Base-by-base conservation (phyloP, 2,329 filamentous ascomycete genomes). In the Apiospora kogelbergensis region DNA sequence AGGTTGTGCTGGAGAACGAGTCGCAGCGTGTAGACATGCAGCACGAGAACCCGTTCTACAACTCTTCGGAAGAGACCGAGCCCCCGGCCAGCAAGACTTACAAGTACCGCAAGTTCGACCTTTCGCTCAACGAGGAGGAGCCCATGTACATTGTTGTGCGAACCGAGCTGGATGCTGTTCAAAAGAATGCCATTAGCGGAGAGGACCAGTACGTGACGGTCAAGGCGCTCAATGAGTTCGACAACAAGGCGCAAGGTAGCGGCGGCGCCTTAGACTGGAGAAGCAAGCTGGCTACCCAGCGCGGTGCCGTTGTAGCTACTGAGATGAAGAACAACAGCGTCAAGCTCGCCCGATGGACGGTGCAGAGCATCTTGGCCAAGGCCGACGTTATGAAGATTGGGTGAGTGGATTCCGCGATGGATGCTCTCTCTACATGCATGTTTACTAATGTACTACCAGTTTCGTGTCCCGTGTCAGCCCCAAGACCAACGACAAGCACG, bases 251-350 rank as follows among this genome's bases (percentile, higher is more conserved):
- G 30, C 95, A 97, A 80, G 96, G 96, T 75, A 93, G 93, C 74
- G 96, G 96, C 74, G 94, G 95, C 73, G 96, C 96, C 68, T 88
- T 99, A 67, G 96, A 99, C 88, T 99, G 96, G 96, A 89, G 96
- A 80, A 92, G 91, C 74, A 99, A 99, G 89, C 89, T 99, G 70
- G 92, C 93, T 73, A 94, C 91, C 76, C 95, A 98, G 85, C 92
- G 96, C 77, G 96, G 96, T 90, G 96, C 96, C 69, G 95, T 99
- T 57, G 93, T 99, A 33, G 96, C 96, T 24, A 99, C 96, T 15
- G 96, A 99, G 86, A 99, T 99, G 96, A 99, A 99, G 93, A 99
- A 99, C 90, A 99, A 99, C 89, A 94, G 91, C 79, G 97, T 94
- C 92, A 99, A 99, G 87, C 91, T 99, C 72, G 96, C 96, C 69